Base-by-base conservation (phyloP, 768 basidiomycete genomes). In the Strobilomyces dryophilus region DNA sequence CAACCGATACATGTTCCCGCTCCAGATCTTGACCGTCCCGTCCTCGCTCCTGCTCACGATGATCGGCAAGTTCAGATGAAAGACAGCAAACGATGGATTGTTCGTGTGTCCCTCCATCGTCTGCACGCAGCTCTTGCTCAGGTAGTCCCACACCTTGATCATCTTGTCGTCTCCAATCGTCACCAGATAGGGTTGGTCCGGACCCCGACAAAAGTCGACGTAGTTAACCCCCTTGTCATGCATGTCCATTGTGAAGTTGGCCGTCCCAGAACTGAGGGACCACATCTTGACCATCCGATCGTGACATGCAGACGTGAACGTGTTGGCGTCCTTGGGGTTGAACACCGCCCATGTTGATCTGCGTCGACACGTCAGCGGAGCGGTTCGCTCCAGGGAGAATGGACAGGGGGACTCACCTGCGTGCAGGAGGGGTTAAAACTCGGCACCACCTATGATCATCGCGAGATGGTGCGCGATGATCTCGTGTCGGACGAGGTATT, bases 151-250 rank as follows among this genome's bases (percentile, higher is more conserved):
- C 45, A 98, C 84, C 66, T 98, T 98, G 74, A 99, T 89, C 3
- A 89, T 89, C 76, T 93, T 89, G 79, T 99, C 97, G 71, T 98
- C 97, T 49, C 95, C 93, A 2, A 89, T 91, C 11, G 97, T 98
- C 34, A 98, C 88, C 47, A 99, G 80, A 67, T 98, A 99, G 0
- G 97, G 97, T 65, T 90, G 94, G 73, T 99, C 95, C 3, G 93
- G 85, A 45, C 95, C 95, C 5, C 95, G 94, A 62, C 98, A 98
- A 74, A 98, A 98, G 66, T 98, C 95, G 65, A 99, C 94, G 60
- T 90, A 98, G 76, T 99, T 98, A 65, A 98, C 95, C 39, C 97
- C 97, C 74, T 97, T 98, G 60, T 98, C 95, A 71, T 98, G 95
- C 0, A 95, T 95, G 45, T 99, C 95, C 79, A 99, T 85, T 26